Evolutionary conservation across 352 stramenopile species (phyloP), one percentile per base, ranked within the genome.

Genomic region (Globisporangium spinosum): DNA sequence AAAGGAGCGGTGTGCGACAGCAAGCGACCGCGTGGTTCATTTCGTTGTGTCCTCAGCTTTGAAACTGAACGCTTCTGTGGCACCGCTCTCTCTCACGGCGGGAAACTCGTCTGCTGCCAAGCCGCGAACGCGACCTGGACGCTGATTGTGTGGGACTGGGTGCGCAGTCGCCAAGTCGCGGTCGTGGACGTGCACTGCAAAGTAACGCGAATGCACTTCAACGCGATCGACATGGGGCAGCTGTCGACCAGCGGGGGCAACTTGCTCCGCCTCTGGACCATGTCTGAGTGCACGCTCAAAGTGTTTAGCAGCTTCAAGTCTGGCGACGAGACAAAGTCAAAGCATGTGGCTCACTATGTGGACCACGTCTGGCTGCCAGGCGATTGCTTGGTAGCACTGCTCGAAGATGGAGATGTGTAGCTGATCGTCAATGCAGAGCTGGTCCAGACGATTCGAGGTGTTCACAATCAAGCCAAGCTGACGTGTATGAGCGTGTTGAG

Each of bases 71-170:
- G 77, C 17, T 89, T 93, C 43, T 70, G 75, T 5, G 68, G 79
- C 23, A 73, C 77, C 0, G 77, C 84, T 17, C 72, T 94, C 43
- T 94, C 86, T 13, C 76, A 77, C 27, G 84, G 93, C 58, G 84
- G 86, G 0, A 90, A 88, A 51, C 74, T 93, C 23, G 75, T 91
- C 6, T 90, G 80, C 54, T 78, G 69, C 10, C 85, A 91, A 66
- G 74, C 77, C 8, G 71, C 75, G 1, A 91, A 78, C 29, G 55
- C 80, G 4, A 85, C 53, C 8, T 91, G 80, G 85, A 85, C 74
- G 53, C 70, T 94, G 3, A 71, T 88, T 1, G 77, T 94, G 2
- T 94, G 83, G 84, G 86, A 94, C 65, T 94, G 86, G 86, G 76
- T 74, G n/a, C 78, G 83, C 3, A 82, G 80, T 12, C 71, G 86